These are phyloP conservation scores for Metschnikowia kunwiensis DNA, from an alignment of 805 yeast genomes.

Conservation along the genomic window DNA sequence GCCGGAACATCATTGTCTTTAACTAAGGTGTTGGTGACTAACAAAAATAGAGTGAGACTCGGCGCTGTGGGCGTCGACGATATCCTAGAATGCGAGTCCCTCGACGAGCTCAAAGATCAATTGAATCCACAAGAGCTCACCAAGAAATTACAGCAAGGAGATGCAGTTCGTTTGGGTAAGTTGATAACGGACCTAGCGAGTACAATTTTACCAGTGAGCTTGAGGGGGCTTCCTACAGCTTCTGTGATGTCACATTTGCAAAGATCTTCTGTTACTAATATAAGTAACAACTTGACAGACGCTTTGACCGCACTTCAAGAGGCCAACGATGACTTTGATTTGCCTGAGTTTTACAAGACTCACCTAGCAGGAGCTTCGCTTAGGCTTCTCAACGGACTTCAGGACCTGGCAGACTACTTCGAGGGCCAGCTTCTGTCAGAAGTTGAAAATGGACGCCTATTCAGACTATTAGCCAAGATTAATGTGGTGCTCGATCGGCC, in stretches of 20 bases:
- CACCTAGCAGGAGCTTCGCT: constrained; percentile 38
- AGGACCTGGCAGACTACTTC: constrained; percentile 52
- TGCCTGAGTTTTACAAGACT: constrained; percentile 23
- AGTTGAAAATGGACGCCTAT: constrained; percentile 83
- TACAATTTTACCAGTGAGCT: constrained; percentile 29
- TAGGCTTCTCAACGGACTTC: constrained; percentile 46
- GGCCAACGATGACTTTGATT: constrained; percentile 20
- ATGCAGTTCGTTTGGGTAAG: constrained; percentile 56
- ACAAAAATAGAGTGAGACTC: constrained; percentile 66
- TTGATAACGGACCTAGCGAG: constrained; percentile 55
- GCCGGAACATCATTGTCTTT: constrained; percentile 60
- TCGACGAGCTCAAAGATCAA: constrained; percentile 21
- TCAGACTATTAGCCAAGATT: constrained; percentile 76
- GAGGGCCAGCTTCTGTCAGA: constrained; percentile 67
- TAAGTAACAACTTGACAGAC: constrained; percentile 45
- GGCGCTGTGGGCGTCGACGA: constrained; percentile 72
- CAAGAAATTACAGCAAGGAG: constrained; percentile 47
- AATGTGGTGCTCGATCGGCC: constrained; percentile 76
- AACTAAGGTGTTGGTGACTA: constrained; percentile 70
- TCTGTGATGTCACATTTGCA: constrained; percentile 17
- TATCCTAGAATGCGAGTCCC: constrained; percentile 47
- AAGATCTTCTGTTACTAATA: constrained; percentile 17
- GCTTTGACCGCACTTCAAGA: constrained; percentile 24
- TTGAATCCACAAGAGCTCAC: constrained; percentile 10
- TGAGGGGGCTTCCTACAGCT: constrained; percentile 18